A percentile compares a stretch with the other conserved stretches of the same genome.
Evolutionary conservation across 768 basidiomycete genomes (phyloP).

Genomic region (Pisolithus microcarpus): DNA sequence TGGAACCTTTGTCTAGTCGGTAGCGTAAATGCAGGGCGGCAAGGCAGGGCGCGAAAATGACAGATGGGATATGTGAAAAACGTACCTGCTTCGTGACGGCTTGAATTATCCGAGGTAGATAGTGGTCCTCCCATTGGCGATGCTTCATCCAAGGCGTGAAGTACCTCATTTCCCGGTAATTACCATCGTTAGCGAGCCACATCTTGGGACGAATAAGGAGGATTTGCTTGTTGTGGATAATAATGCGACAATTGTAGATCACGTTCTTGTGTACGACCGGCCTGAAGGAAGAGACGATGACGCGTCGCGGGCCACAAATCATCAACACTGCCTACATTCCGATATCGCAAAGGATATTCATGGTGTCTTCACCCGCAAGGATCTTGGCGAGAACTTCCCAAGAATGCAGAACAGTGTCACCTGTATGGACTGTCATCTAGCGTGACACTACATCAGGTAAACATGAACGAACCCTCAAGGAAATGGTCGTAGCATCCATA

Average conservation of each 20-base stretch:
- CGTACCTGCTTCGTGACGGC: slow-evolving; percentile 81
- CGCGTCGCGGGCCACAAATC: too few species aligned
- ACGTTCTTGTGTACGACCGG: slow-evolving; percentile 97
- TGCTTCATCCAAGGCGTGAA: slow-evolving; percentile 96
- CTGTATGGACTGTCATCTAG: slow-evolving; percentile 33
- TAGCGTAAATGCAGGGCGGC: neutral
- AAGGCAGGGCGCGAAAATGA: too few species aligned
- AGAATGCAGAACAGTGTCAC: slow-evolving; percentile 92
- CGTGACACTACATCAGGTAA: neutral
- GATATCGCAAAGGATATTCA: slow-evolving; percentile 91
- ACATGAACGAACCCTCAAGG: slow-evolving; percentile 63
- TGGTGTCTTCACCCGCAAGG: slow-evolving; percentile 65
- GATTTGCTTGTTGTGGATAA: slow-evolving; percentile 81
- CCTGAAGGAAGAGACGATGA: slow-evolving; percentile 40
- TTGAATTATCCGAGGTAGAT: slow-evolving; percentile 83
- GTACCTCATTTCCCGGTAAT: slow-evolving; percentile 84
- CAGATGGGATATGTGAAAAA: neutral
- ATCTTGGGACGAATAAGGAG: slow-evolving; percentile 96
- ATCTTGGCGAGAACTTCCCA: slow-evolving; percentile 98
- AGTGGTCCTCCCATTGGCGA: slow-evolving; percentile 85
- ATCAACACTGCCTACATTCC: slow-evolving; percentile 70
- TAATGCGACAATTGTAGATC: slow-evolving; percentile 92
- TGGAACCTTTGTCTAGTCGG: slow-evolving; percentile 71
- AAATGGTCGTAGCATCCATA: slow-evolving; percentile 99
- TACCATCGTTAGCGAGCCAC: slow-evolving; percentile 99